These are phyloP conservation scores for Neocatenulostroma microsporum DNA, from an alignment of 2,329 filamentous ascomycete species.

Conservation along the genomic window DNA sequence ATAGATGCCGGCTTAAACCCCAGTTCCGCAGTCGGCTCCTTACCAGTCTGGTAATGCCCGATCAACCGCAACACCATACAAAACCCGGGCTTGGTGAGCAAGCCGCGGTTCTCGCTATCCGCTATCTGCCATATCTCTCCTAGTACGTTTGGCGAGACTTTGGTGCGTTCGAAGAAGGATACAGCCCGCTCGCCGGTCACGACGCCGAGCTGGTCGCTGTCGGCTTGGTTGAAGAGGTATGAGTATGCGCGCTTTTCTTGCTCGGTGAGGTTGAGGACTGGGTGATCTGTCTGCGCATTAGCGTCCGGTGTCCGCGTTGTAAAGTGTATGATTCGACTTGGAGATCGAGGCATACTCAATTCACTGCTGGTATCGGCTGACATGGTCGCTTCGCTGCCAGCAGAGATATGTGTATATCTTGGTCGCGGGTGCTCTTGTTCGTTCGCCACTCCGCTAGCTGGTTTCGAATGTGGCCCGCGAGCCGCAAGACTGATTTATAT, in stretches of 20 bases:
- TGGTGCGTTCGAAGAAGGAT: conserved; percentile 96
- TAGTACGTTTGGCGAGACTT: conserved; percentile 73
- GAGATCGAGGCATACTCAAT: too few species aligned
- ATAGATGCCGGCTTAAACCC: conserved; percentile 81
- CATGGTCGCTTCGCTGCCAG: too few species aligned
- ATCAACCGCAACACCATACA: conserved; percentile 88
- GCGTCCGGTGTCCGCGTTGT: too few species aligned
- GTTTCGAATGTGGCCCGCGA: too few species aligned
- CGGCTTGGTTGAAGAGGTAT: conserved; percentile 86
- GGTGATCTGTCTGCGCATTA: conserved; percentile 22
- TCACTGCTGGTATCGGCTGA: too few species aligned
- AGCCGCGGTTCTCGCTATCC: conserved; percentile 90
- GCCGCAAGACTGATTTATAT: too few species aligned
- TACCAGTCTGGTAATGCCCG: conserved; percentile 81
- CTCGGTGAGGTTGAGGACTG: conserved; percentile 60
- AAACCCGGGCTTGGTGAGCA: conserved; percentile 88
- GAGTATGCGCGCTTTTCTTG: conserved; percentile 94
- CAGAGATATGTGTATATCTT: too few species aligned
- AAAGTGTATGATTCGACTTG: too few species aligned
- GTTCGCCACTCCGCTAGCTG: too few species aligned
- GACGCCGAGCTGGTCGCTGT: conserved; percentile 83
- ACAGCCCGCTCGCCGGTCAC: conserved; percentile 95
- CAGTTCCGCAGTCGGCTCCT: conserved; percentile 70
- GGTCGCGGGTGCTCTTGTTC: too few species aligned
- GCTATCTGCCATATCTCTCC: conserved; percentile 99